Conservation (phyloP, 768 basidiomycete genomes). For the Melanogaster broomeanus region DNA sequence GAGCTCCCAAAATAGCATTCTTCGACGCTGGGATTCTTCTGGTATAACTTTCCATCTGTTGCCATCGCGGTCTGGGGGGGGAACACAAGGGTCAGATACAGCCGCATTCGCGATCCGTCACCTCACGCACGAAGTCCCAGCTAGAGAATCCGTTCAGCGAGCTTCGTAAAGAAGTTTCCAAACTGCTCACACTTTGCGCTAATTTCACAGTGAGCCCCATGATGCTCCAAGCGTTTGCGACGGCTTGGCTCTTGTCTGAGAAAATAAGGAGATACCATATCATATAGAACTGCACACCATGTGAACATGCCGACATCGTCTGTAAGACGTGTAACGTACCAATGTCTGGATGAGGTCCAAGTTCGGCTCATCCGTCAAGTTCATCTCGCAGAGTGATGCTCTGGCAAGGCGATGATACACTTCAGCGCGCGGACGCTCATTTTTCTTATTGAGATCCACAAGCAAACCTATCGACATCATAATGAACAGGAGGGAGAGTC, state of each 20-base stretch:
- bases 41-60: conserved; percentile 66
- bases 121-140: conserved; percentile 63
- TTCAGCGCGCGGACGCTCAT: conserved; percentile 59
- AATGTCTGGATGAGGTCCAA: conserved; percentile 71
- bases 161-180: not conserved
- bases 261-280: conserved; percentile 75
- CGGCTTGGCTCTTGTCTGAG: conserved; percentile 71
- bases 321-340: conserved; percentile 37
- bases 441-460: conserved; percentile 59
- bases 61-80: conserved; percentile 62
- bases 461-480: conserved; percentile 72
- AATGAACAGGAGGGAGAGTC: conserved; percentile 68
- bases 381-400: conserved; percentile 70
- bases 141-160: conserved; percentile 35
- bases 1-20: conserved; percentile 74
- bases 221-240: conserved; percentile 74
- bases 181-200: conserved; percentile 62
- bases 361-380: conserved; percentile 74
- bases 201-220: conserved; percentile 76
- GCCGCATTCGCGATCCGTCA: conserved; percentile 1
- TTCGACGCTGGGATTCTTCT: conserved; percentile 69
- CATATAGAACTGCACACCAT: conserved; percentile 61
- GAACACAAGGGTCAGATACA: conserved; percentile 24
- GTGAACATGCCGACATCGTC: conserved; percentile 31
- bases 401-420: conserved; percentile 67